These are phyloP conservation scores for Lolium rigidum DNA, from an alignment of 176 grass and related monocot species.

Conservation along the genomic window DNA sequence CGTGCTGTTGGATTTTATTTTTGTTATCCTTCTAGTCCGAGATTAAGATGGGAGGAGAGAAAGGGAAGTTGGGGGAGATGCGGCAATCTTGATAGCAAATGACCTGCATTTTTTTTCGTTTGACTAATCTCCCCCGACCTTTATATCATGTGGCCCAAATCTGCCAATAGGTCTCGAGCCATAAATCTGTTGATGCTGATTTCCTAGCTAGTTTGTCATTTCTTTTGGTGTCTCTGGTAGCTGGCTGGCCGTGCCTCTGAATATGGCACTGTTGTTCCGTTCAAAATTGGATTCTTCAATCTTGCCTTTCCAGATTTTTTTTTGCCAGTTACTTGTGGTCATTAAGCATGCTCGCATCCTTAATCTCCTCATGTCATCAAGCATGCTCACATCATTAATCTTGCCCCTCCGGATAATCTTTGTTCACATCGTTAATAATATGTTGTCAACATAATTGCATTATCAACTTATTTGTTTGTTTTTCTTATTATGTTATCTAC, in stretches of 20 bases:
- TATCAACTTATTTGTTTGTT: constrained; percentile 12
- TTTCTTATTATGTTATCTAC: constrained; percentile 1
- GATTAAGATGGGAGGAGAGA: constrained; percentile 42
- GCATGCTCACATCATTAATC: background rate
- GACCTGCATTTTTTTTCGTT: constrained; percentile 40
- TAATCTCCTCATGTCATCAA: background rate
- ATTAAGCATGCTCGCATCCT: background rate
- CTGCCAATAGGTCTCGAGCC: constrained; percentile 26
- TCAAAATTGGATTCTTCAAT: background rate
- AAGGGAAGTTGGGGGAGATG: constrained; percentile 36
- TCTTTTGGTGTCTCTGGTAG: constrained; percentile 16
- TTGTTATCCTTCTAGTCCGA: constrained; percentile 26
- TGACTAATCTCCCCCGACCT: constrained; percentile 41
- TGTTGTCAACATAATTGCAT: background rate
- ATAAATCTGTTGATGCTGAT: constrained; percentile 8
- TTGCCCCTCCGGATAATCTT: background rate
- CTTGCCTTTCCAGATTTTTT: background rate
- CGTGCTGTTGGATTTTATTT: constrained; percentile 30
- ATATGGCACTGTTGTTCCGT: background rate
- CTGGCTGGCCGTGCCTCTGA: constrained; percentile 8
- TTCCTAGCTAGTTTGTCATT: background rate
- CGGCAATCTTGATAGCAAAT: background rate
- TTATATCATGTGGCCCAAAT: constrained; percentile 52
- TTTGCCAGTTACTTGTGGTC: background rate
- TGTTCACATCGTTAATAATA: constrained; percentile 12